phyloP scores from a whole-genome alignment of 805 yeast species.

The Candida ascalaphidarum region DNA sequence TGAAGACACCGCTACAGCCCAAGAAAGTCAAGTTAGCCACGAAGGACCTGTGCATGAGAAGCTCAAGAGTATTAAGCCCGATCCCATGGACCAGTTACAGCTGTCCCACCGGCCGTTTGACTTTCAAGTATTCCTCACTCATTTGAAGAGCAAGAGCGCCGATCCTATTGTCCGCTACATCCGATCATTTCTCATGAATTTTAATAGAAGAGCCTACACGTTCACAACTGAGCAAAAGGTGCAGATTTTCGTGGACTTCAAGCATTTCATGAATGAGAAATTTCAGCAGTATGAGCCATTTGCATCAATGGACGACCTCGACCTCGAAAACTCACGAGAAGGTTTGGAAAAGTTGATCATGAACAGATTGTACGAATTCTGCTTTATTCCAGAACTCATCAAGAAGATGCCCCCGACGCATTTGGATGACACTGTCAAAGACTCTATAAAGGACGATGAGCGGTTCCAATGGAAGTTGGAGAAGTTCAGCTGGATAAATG shows the following conservation, averaged over 20 bases:
- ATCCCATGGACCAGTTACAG: conserved; percentile 29
- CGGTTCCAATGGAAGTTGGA: conserved; percentile 42
- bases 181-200: conserved; percentile 75
- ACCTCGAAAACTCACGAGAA: conserved; percentile 66
- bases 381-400: conserved; percentile 72
- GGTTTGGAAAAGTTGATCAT: conserved; percentile 90
- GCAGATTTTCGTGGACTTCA: conserved; percentile 72
- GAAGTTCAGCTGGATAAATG: conserved; percentile 64
- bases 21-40: too few relatives aligned
- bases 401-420: conserved; percentile 11
- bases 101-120: conserved; percentile 54
- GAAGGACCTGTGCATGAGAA: too few relatives aligned
- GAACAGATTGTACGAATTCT: conserved; percentile 72
- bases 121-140: conserved; percentile 70
- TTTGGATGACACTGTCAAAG: conserved; percentile 37
- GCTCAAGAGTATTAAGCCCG: too few relatives aligned
- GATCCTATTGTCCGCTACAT: conserved; percentile 85
- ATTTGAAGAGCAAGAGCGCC: conserved; percentile 66
- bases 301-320: conserved; percentile 46
- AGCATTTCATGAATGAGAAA: conserved; percentile 58
- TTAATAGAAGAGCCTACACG: conserved; percentile 43
- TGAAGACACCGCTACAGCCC: too few relatives aligned
- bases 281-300: conserved; percentile 66
- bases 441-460: conserved; percentile 57
- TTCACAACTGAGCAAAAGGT: conserved; percentile 76